phyloP scores from a whole-genome alignment of 345 rosid genomes.

The Pelargonium nanum region DNA sequence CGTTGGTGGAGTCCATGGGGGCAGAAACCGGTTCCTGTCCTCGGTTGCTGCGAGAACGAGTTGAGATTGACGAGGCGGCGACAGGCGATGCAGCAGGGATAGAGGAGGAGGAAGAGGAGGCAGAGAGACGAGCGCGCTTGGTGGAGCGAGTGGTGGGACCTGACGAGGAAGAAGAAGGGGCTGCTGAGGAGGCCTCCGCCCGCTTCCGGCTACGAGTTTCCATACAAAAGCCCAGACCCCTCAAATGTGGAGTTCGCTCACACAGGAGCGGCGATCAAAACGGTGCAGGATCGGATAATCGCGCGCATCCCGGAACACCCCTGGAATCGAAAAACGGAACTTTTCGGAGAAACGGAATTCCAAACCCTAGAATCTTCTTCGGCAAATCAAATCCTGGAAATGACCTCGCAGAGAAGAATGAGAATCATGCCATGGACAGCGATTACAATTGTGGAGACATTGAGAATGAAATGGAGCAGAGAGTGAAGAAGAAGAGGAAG shows the following conservation, averaged over 20 bases:
- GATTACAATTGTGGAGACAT: not conserved
- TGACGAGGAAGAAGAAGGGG: conserved; percentile 72
- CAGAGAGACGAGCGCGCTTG: conserved; percentile 62
- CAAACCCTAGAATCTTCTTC: not conserved
- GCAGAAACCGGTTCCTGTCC: conserved; percentile 19
- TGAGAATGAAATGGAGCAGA: not conserved
- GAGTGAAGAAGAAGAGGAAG: not conserved
- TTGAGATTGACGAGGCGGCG: conserved; percentile 9
- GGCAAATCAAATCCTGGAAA: not conserved
- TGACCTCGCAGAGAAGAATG: not conserved
- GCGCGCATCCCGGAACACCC: conserved; percentile 32
- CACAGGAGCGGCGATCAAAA: conserved; percentile 29
- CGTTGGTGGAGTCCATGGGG: conserved; percentile 68
- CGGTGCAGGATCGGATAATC: conserved; percentile 36
- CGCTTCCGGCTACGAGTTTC: conserved; percentile 99
- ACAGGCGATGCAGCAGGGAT: conserved; percentile 12
- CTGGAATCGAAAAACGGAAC: conserved; percentile 7
- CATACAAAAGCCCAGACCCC: conserved; percentile 77
- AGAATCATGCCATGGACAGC: not conserved
- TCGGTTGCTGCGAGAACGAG: conserved; percentile 11
- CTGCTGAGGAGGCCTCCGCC: conserved; percentile 99
- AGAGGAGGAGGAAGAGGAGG: conserved; percentile 24
- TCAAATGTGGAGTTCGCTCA: conserved; percentile 20
- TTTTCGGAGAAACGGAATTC: not conserved
- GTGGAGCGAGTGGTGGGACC: conserved; percentile 70